phyloP scores from a whole-genome alignment of 345 rosid species.

The Eutrema heterophyllum region DNA sequence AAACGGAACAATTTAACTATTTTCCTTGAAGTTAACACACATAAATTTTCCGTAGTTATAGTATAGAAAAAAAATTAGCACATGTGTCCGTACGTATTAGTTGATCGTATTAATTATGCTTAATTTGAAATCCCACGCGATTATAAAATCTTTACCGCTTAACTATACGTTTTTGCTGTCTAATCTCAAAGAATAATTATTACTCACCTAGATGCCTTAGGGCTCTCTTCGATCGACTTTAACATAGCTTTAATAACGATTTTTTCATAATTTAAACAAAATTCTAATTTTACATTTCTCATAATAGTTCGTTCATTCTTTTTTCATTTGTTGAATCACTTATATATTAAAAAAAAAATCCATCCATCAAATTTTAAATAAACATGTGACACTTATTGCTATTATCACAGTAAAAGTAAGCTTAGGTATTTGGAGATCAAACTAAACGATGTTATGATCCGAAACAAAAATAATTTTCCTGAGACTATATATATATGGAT shows the following conservation, averaged over 20 bases:
- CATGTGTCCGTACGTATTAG: constrained; percentile 32
- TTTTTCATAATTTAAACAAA: background rate
- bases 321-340: background rate
- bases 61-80: background rate
- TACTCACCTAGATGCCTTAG: constrained; percentile 22
- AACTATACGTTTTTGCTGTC: background rate
- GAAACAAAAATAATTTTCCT: background rate
- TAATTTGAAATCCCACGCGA: constrained; percentile 2
- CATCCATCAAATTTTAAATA: background rate
- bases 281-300: background rate
- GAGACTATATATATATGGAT: background rate
- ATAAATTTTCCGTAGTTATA: background rate
- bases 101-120: background rate
- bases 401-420: background rate
- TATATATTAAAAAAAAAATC: background rate
- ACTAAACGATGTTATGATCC: background rate
- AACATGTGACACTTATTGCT: background rate
- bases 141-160: background rate
- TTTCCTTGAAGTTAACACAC: constrained; percentile 5
- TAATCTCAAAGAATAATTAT: constrained; percentile 18
- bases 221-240: constrained; percentile 17
- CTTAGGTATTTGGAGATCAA: background rate
- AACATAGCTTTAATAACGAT: background rate
- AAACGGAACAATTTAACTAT: background rate
- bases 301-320: background rate